Evolutionary conservation across 768 basidiomycete genomes (phyloP), one percentile per base, ranked within the genome.

Genomic region (Tulasnella sp.): DNA sequence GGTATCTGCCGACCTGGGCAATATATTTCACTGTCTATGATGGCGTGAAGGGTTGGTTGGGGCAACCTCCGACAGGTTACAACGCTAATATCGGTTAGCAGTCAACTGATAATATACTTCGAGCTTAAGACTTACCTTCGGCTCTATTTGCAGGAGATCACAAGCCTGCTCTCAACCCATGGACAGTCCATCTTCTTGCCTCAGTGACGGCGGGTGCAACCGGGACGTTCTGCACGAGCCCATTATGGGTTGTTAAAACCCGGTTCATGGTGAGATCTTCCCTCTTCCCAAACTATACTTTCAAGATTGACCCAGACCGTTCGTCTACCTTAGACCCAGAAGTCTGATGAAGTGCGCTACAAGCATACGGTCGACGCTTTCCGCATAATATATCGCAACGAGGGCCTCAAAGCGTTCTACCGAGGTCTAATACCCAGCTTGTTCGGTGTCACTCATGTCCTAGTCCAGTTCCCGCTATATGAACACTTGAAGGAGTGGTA

Each of bases 1-100:
- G 98, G 18, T 99, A 99, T 85, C 89, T 99, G 55, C 98, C 98
- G 29, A 99, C 97, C 2, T 99, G 96, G 98, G 98, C 96, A 35
- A 99, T 99, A 81, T 99, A 98, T 84, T 99, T 99, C 84, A 91
- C 95, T 29, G 95, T 99, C 35, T 99, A 99, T 85, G 98, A 99
- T 85, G 91, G 93, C 79, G 93, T 98, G 85, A 99, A 99, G 87
- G 89, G 88, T 18, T 85, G 87, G 71, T 93, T 95, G 83, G 93
- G 94, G 29, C 90, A 90, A 81, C 86, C 87, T 44, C 89, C 91
- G 6, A 85, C 89, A 26, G 86, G 89, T 83, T 72, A 46, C 70
- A 29, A 67, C 32, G 61, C 26, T 9, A 67, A 5, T 29, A 11
- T 67, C 32, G 61, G 61, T 67, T 11, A 67, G 61, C 6, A 51